Evolutionary conservation across 1,139 yeast species (phyloP).

Genomic region (Zygosaccharomyces sapae): DNA sequence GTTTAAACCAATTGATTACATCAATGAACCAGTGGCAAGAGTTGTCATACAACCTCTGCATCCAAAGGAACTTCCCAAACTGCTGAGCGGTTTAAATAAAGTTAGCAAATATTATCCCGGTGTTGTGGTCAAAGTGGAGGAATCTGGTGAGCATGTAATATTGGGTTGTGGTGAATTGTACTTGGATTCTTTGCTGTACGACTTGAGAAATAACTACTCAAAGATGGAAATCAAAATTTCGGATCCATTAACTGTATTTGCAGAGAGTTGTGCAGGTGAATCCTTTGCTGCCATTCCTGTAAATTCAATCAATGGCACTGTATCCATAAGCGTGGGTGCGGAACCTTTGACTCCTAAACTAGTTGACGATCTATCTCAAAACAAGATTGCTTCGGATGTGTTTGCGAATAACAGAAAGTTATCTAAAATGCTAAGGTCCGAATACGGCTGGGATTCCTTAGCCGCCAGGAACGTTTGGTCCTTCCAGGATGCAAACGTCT

Average conservation of each 20-base stretch:
- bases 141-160: constrained; percentile 81
- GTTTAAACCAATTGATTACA: constrained; percentile 44
- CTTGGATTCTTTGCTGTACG: constrained; percentile 79
- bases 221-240: constrained; percentile 75
- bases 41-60: constrained; percentile 77
- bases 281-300: constrained; percentile 66
- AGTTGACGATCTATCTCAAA: constrained; percentile 54
- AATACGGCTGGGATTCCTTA: constrained; percentile 76
- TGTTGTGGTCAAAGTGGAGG: constrained; percentile 67
- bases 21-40: constrained; percentile 62
- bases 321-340: constrained; percentile 66
- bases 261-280: constrained; percentile 69
- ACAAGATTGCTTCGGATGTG: constrained; percentile 39
- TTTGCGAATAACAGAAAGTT: constrained; percentile 43
- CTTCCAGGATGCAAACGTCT: constrained; percentile 55
- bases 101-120: constrained; percentile 64
- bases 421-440: constrained; percentile 52
- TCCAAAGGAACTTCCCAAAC: constrained; percentile 73
- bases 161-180: constrained; percentile 85
- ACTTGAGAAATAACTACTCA: constrained; percentile 56
- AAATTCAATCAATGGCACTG: constrained; percentile 51
- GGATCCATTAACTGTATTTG: constrained; percentile 74
- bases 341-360: constrained; percentile 66
- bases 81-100: constrained; percentile 63
- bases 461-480: constrained; percentile 82